Evolutionary conservation across 345 rosid genomes (phyloP).

Genomic region (Murraya paniculata): DNA sequence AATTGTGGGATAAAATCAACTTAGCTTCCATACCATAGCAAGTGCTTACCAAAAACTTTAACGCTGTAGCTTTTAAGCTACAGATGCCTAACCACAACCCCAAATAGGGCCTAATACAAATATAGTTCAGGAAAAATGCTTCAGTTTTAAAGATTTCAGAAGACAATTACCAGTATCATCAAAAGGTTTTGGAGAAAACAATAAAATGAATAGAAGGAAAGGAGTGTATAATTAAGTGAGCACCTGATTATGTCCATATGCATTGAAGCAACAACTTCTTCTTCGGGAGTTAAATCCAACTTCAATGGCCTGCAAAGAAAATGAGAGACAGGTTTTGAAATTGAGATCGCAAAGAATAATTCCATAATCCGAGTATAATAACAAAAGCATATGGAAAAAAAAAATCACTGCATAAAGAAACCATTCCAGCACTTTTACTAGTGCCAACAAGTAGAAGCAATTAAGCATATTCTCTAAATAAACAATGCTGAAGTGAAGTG

Average conservation of each 20-base stretch:
- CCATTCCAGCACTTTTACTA: background rate
- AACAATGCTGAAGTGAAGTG: background rate
- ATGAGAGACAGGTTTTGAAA: background rate
- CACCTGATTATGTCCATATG: constrained; percentile 90
- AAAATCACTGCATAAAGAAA: background rate
- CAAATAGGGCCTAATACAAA: background rate
- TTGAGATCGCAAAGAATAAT: background rate
- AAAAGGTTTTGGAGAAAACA: background rate
- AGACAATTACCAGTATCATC: background rate
- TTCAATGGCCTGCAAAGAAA: constrained; percentile 60
- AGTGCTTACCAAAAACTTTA: no score
- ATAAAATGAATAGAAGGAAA: constrained; percentile 1
- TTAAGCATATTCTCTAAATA: constrained; percentile 1
- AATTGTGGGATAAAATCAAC: no score
- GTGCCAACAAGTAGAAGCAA: background rate
- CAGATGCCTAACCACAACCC: no score
- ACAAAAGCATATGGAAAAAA: background rate
- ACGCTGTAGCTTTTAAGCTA: no score
- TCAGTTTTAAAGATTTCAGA: constrained; percentile 12
- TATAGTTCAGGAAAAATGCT: background rate
- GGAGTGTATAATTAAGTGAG: constrained; percentile 14
- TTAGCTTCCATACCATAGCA: no score
- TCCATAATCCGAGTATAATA: background rate
- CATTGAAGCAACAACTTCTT: constrained; percentile 80
- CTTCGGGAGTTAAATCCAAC: constrained; percentile 93